Evolutionary conservation across 1,284 basidiomycete genomes (phyloP), one percentile per base, ranked within the genome.

Genomic region (Cystobasidium slooffiae): DNA sequence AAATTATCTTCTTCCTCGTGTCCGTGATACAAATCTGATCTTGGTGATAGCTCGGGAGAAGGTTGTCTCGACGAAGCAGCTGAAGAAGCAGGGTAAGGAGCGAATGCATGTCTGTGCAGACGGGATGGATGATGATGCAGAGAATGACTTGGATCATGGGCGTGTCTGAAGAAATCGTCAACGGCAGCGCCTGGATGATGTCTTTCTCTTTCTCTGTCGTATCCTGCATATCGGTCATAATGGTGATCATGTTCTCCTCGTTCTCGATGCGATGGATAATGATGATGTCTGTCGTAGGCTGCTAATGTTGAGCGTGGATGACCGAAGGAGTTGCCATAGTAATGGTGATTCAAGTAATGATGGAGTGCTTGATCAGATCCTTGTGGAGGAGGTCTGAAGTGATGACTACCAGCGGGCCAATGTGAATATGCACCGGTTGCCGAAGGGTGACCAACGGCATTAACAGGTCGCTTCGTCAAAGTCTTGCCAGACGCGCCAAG

Each of bases 101-200:
- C 74, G 66, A 77, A 79, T 2, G 78, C 77, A 51, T 79, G 78
- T 10, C 78, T 75, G 63, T 78, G 78, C 51, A 77, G 75, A n/a
- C 76, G 66, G 18, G 78, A 72, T 8, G 76, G 72, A 53, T 72
- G 53, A 73, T 79, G 78, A 61, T 78, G 78, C 4, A 53, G 46
- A 12, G 78, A 78, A 68, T 79, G 70, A 46, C 52, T 55, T 49
- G 55, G 49, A 55, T 73, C 70, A 41, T 73, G 70, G 1, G 51
- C 70, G 43, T 73, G 70, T 44, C 70, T 62, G 49, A 66, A 47
- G 58, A 73, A 66, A 24, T 73, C 70, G 41, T 73, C 70, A 20
- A 73, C 22, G 5, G 52, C 62, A 20, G 70, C 64, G 20, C 64
- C 64, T 31, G 64, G 64, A 43, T 66, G 64, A 31, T 66, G 47